Evolutionary conservation across 2,329 filamentous ascomycete genomes (phyloP), one percentile per base, ranked within the genome.

Genomic region (Pezicula carpinea): DNA sequence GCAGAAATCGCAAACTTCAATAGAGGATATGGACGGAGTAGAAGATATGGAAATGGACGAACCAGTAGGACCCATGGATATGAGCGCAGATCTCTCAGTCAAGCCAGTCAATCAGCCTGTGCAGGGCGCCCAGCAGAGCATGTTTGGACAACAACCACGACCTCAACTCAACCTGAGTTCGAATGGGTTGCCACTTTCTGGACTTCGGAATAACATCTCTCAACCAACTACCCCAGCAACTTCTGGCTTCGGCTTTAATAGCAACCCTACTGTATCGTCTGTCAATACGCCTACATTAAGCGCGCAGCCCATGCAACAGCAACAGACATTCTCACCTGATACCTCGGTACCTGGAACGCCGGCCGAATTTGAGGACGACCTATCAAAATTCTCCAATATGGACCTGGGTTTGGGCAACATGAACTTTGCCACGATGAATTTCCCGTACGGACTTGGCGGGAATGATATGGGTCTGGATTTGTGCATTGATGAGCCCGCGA

Each of bases 1-100:
- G 36, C 59, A 63, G 34, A 58, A 56, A 47, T 49, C 48, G 31
- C 58, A 61, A 36, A 52, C 56, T 13, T 50, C 51, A 2, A 46
- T 43, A 8, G 72, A 85, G 50, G 86, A 95, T 51, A 82, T 95
- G 73, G 91, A 95, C 61, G 82, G 88, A 15, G 80, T 95, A 23
- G 90, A 89, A 44, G 89, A 95, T 61, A 96, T 97, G 92, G 92
- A 97, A 61, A 87, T 97, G 85, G 92, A 97, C 61, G 90, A 96
- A 58, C 79, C 83, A 6, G 75, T 87, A 41, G 83, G 80, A 4
- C 71, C 75, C 43, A 78, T 84, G 77, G 81, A 85, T 48, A 70
- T 82, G 59, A 76, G 82, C 39, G 77, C 82, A 53, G 78, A 68
- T 42, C 61, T 60, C 7, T 57, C 62, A 11, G 47, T 60, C 26